Conservation (phyloP, 805 yeast species). For the Sungouiella thailandica region DNA sequence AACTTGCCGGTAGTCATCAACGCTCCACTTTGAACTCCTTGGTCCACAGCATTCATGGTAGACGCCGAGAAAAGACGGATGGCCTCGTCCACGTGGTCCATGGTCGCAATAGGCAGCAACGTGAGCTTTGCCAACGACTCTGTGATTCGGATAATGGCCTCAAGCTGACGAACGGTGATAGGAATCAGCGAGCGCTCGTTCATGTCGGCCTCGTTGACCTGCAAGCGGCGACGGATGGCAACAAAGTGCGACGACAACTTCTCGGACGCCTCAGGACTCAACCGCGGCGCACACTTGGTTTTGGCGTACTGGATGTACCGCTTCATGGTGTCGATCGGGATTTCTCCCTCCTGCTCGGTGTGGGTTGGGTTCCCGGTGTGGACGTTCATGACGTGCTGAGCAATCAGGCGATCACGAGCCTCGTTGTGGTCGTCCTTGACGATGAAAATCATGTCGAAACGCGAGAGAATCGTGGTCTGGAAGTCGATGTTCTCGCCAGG, state of each 20-base stretch:
- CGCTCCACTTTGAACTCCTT: constrained; percentile 46
- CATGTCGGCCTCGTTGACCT: constrained; percentile 71
- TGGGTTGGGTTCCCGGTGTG: constrained; percentile 70
- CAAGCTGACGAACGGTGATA: constrained; percentile 94
- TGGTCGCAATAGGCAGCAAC: constrained; percentile 77
- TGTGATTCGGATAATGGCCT: constrained; percentile 93
- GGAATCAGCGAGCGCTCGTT: constrained; percentile 94
- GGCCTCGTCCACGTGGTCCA: constrained; percentile 92
- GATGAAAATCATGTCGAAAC: constrained; percentile 97
- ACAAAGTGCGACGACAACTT: constrained; percentile 89
- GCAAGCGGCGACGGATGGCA: constrained; percentile 78
- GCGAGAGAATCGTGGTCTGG: constrained; percentile 92
- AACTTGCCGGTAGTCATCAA: constrained; percentile 50
- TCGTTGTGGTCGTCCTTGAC: constrained; percentile 94
- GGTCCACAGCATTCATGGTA: constrained; percentile 90
- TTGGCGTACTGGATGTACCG: constrained; percentile 89
- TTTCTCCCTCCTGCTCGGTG: constrained; percentile 64
- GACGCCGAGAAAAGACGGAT: constrained; percentile 92
- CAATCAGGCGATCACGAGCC: constrained; percentile 79
- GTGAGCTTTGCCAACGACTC: constrained; percentile 89
- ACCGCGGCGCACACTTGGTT: constrained; percentile 85
- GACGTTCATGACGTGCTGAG: constrained; percentile 90
- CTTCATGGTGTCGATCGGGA: constrained; percentile 86
- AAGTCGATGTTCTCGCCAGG: constrained; percentile 98
- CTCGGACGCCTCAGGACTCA: constrained; percentile 86